A percentile compares a stretch with the other conserved stretches of the same genome.
These are phyloP conservation scores for Incumbomyces delicatus DNA, from an alignment of 2,329 filamentous ascomycete species.

Conservation along the genomic window DNA sequence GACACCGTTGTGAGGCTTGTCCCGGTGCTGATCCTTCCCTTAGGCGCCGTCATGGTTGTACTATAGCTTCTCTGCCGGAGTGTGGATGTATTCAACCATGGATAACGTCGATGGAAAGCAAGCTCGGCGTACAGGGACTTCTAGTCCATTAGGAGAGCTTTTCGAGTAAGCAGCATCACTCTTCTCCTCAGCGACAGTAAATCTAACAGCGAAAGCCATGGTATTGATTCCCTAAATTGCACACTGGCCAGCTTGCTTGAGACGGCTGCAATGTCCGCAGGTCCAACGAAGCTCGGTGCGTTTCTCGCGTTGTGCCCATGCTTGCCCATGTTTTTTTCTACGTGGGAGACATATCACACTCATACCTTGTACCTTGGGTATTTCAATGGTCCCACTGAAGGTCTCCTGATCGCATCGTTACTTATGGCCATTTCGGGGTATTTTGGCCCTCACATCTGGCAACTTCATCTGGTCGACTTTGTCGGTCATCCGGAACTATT, in stretches of 20 bases:
- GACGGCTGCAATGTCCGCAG: conserved; percentile 85
- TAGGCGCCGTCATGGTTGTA: conserved; percentile 86
- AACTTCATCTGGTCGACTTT: conserved; percentile 59
- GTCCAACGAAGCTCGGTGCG: conserved; percentile 71
- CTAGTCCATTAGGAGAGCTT: conserved; percentile 85
- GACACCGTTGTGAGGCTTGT: not conserved
- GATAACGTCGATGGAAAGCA: conserved; percentile 99
- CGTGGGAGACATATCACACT: conserved; percentile 98
- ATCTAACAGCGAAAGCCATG: conserved; percentile 48
- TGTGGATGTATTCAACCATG: conserved; percentile 98
- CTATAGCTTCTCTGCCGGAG: conserved; percentile 86
- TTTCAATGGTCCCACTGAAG: conserved; percentile 96
- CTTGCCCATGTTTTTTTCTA: conserved; percentile 98
- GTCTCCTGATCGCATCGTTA: conserved; percentile 73
- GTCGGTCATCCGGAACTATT: conserved; percentile 56
- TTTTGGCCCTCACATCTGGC: conserved; percentile 83
- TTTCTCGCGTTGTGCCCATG: conserved; percentile 88
- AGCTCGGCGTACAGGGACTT: conserved; percentile 86
- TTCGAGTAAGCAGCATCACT: conserved; percentile 57
- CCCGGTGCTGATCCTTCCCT: not conserved
- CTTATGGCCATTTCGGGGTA: conserved; percentile 82
- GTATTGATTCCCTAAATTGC: conserved; percentile 96
- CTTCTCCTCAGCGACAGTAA: not conserved
- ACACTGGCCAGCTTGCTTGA: conserved; percentile 85
- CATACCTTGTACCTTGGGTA: conserved; percentile 93